Percentiles rank a stretch among this genome's conserved stretches.
Evolutionary conservation across 805 yeast species (phyloP).

Genomic region (Kuraishia ogatae): DNA sequence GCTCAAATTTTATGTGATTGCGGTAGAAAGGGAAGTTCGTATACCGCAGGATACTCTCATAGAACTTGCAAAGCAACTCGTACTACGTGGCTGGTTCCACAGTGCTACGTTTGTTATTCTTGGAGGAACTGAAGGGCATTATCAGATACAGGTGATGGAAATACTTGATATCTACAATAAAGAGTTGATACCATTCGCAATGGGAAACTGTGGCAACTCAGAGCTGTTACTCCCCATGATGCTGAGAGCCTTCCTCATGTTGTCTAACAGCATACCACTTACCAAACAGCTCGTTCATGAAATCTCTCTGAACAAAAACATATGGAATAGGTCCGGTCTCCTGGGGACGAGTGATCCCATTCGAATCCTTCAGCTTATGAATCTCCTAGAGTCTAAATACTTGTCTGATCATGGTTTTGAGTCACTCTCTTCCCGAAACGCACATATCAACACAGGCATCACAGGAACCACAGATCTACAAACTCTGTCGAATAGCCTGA

Average conservation of each 20-base stretch:
- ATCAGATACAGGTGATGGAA: neutral
- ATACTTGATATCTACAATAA: neutral
- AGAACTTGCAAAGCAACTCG: neutral
- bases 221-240: neutral
- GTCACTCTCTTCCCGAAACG: neutral
- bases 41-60: neutral
- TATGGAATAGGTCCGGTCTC: neutral
- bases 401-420: neutral
- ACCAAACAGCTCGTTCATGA: conserved; percentile 1
- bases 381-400: neutral
- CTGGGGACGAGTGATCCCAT: neutral
- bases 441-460: neutral
- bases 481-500: neutral
- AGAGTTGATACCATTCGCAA: neutral
- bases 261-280: neutral
- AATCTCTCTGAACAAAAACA: neutral
- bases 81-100: neutral
- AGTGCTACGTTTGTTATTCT: neutral
- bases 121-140: neutral
- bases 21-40: neutral
- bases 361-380: neutral
- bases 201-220: neutral
- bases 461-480: neutral
- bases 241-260: neutral
- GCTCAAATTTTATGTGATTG: neutral